Percentiles rank a stretch among this genome's conserved stretches.
These are phyloP conservation scores for Penicillium sp. DNA, from an alignment of 2,329 filamentous ascomycete genomes.

Conservation along the genomic window DNA sequence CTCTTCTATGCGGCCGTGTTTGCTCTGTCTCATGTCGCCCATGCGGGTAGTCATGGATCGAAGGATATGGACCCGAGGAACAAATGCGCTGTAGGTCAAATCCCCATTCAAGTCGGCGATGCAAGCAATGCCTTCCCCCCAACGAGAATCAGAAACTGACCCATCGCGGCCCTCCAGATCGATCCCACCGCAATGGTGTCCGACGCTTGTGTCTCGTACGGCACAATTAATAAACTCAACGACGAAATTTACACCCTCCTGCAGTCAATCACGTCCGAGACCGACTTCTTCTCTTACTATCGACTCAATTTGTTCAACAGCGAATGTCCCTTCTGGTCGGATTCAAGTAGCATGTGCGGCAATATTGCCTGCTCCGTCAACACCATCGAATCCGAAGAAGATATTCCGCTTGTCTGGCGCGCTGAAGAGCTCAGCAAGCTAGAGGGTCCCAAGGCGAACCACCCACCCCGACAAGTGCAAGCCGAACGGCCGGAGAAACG, in stretches of 20 bases:
- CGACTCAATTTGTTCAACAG: constrained; percentile 92
- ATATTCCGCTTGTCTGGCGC: constrained; percentile 87
- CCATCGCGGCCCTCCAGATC: constrained; percentile 52
- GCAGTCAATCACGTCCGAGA: constrained; percentile 72
- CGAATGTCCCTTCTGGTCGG: constrained; percentile 91
- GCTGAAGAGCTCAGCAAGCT: constrained; percentile 87
- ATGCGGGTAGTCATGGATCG: constrained; percentile 41
- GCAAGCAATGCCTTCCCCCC: too few relatives aligned
- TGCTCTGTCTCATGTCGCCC: constrained; percentile 48
- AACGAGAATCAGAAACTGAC: constrained; percentile 4
- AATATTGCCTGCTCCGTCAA: constrained; percentile 96
- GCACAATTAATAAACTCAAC: constrained; percentile 81
- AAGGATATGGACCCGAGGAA: constrained; percentile 35
- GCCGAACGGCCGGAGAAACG: constrained; percentile 60
- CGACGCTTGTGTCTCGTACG: constrained; percentile 91
- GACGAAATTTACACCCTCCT: constrained; percentile 67
- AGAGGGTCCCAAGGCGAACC: constrained; percentile 81
- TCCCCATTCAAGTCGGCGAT: background rate
- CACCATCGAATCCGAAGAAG: constrained; percentile 89
- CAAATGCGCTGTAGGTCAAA: constrained; percentile 51
- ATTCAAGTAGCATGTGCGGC: constrained; percentile 88
- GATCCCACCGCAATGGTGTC: constrained; percentile 83
- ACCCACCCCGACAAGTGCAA: constrained; percentile 72
- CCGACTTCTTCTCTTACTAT: constrained; percentile 98
- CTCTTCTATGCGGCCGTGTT: constrained; percentile 59